Base-by-base conservation (phyloP, 768 basidiomycete genomes). In the Russula dissimulans region DNA sequence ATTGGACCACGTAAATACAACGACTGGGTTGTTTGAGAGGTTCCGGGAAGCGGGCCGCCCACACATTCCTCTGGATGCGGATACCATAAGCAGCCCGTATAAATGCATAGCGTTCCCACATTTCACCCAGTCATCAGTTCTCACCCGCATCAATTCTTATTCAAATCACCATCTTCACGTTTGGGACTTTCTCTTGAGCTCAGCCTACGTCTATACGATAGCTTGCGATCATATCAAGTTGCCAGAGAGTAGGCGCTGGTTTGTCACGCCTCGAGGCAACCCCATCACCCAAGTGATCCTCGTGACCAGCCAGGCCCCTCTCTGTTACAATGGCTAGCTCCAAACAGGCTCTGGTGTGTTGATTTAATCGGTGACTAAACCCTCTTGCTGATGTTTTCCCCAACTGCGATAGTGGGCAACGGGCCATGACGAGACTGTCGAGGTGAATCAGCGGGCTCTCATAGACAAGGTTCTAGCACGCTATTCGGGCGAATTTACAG, bases 391-490 rank as follows among this genome's bases (percentile, higher is more conserved):
- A 64, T 22, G 45, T 43, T 32, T 9, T 18, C n/a, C 31, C 39
- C 34, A 36, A 57, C n/a, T 11, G 26, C 10, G 18, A 43, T 42
- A 80, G 80, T 81, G 79, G 80, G 73, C 70, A 29, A 72, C 67
- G n/a, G 89, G 88, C 17, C 78, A 84, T 64, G 89, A 90, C 67
- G 89, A 90, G 68, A 81, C 86, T 0, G 87, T 94, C 0, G 88
- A 95, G 73, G 94, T 95, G 48, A 95, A 95, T 71, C 95, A 95
- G 70, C 82, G 95, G 18, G 94, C 93, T n/a, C 77, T 97, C 59
- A 95, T 97, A 55, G 95, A 97, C 78, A 97, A 94, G 74, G 91
- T 98, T 26, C 83, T 99, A 22, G 93, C 95, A 10, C 79, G 95
- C 29, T 99, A 99, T 74, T 91, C 89, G 12, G 95, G 92, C 54